Evolutionary conservation across 2,329 filamentous ascomycete genomes (phyloP).

Genomic region (Stachybotrys echinatus): DNA sequence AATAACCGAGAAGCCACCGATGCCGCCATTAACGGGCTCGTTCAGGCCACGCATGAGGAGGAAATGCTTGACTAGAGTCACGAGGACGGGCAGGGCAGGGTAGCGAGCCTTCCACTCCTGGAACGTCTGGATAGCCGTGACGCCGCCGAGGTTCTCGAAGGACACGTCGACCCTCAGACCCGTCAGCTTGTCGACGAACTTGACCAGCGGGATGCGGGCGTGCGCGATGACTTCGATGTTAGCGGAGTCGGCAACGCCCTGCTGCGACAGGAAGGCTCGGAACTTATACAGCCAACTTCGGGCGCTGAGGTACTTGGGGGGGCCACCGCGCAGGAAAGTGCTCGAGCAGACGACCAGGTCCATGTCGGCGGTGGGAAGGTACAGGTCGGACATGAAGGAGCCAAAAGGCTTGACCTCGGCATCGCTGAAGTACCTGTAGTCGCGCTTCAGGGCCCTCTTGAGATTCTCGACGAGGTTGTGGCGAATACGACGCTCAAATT

Average conservation of each 20-base stretch:
- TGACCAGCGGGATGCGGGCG: slow-evolving; percentile 87
- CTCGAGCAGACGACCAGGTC: slow-evolving; percentile 75
- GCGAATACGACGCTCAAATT: slow-evolving; percentile 74
- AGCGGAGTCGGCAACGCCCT: slow-evolving; percentile 50
- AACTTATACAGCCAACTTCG: slow-evolving; percentile 59
- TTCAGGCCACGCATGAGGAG: slow-evolving; percentile 84
- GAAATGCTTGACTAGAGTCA: slow-evolving; percentile 88
- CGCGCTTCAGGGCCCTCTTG: slow-evolving; percentile 48
- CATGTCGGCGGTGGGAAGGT: slow-evolving; percentile 76
- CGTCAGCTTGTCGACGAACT: slow-evolving; percentile 76
- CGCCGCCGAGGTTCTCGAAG: slow-evolving; percentile 84
- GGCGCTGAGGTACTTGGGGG: slow-evolving; percentile 39
- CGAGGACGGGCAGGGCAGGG: slow-evolving; percentile 80
- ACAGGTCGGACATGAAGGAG: slow-evolving; percentile 83
- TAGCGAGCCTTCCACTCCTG: slow-evolving; percentile 71
- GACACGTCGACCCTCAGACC: slow-evolving; percentile 86
- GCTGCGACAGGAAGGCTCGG: slow-evolving; percentile 48
- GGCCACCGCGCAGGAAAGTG: slow-evolving; percentile 49
- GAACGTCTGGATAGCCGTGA: slow-evolving; percentile 78
- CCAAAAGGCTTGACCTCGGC: slow-evolving; percentile 73
- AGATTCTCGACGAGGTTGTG: slow-evolving; percentile 67
- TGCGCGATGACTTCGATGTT: slow-evolving; percentile 63
- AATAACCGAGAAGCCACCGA: slow-evolving; percentile 91
- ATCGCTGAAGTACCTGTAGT: slow-evolving; percentile 44
- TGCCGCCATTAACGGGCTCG: slow-evolving; percentile 83